Base-by-base conservation (phyloP, 2,329 filamentous ascomycete species). In the Paraphoma chrysanthemicola region DNA sequence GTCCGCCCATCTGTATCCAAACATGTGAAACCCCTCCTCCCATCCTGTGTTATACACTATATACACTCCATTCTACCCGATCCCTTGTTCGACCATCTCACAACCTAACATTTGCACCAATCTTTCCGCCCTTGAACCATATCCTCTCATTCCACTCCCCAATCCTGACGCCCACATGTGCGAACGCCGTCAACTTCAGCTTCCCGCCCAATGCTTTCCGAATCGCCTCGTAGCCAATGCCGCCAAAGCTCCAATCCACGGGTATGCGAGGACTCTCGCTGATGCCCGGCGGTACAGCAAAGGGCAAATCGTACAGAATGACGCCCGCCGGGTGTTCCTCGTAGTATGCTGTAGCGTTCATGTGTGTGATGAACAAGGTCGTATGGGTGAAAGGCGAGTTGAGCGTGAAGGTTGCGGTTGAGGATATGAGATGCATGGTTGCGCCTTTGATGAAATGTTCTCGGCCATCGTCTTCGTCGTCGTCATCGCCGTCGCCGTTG, bases 261-360 rank as follows among this genome's bases (percentile, higher is more conserved):
- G 94, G 93, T 42, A 99, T 73, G 54, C 85, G 85, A 0, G 94
- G 94, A 0, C 90, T 91, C 53, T 85, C 79, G 1, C 88, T 90
- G 1, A 85, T 73, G 0, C 93, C 92, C 0, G 93, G 92, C 0
- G 89, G 88, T 1, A 93, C 90, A 2, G 87, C 85, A 68, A 98
- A 94, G 0, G 91, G 87, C 14, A 87, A 73, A 39, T 89, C 83
- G 72, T 95, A 92, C 23, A 89, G 65, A 55, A 98, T 97, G 28
- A 82, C 85, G 1, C 93, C 95, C 0, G 96, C 83, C 1, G 88
- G 85, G 50, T 94, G 87, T 8, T 88, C 90, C 61, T 96, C 92
- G 76, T 96, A 96, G 59, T 88, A 90, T 0, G 95, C 93, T 1
- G 90, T 92, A 6, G 94, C 94, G 69, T 96, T 90, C 67, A 98